Conservation (phyloP, 305 asterid genomes). For the Nicotiana rustica region DNA sequence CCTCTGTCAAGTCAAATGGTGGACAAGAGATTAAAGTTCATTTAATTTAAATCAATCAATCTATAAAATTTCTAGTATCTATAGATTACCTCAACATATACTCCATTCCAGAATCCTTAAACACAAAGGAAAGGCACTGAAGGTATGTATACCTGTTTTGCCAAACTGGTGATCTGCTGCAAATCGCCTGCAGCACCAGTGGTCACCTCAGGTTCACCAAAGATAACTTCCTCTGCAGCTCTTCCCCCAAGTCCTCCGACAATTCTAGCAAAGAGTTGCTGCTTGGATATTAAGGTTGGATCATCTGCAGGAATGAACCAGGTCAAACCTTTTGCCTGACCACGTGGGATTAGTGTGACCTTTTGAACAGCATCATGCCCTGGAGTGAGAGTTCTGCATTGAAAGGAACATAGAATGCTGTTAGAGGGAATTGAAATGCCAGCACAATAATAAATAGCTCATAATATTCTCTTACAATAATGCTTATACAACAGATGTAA, state of each 20-base stretch:
- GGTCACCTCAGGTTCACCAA: conserved; percentile 92
- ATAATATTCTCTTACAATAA: neutral
- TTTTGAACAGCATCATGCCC: conserved; percentile 96
- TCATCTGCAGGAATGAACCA: conserved; percentile 97
- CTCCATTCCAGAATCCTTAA: neutral
- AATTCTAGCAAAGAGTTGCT: conserved; percentile 87
- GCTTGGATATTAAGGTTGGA: conserved; percentile 92
- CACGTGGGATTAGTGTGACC: conserved; percentile 91
- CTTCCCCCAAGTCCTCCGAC: conserved; percentile 99
- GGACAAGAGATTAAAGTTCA: neutral
- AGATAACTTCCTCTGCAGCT: conserved; percentile 94
- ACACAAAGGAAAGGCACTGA: conserved; percentile 3
- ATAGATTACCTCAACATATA: neutral
- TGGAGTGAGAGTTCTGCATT: conserved; percentile 86
- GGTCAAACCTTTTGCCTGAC: conserved; percentile 93
- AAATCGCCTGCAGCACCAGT: conserved; percentile 96
- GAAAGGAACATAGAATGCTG: conserved; percentile 30
- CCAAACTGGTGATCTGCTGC: conserved; percentile 89
- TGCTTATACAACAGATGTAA: neutral
- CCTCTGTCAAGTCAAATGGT: neutral
- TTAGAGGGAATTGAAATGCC: neutral
- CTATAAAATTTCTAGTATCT: neutral
- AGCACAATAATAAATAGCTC: neutral
- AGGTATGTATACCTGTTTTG: conserved; percentile 68
- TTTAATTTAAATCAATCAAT: conserved; percentile 1